Percentiles rank a stretch among this genome's conserved stretches.
phyloP scores from a whole-genome alignment of 495 filamentous ascomycete genomes.

The Neurospora tetrasperma region DNA sequence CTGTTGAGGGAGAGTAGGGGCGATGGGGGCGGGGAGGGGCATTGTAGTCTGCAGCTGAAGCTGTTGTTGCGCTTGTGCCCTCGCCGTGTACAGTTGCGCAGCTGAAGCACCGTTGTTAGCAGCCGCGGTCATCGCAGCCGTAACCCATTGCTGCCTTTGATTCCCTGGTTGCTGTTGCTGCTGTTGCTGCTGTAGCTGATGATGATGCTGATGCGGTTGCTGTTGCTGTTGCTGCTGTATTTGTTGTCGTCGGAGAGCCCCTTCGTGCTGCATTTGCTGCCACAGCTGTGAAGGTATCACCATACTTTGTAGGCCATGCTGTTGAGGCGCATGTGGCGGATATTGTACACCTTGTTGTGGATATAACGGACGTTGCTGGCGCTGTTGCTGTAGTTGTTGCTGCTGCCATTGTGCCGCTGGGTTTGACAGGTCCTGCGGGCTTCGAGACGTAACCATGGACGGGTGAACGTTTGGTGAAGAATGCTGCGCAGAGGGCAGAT shows the following conservation, averaged over 20 bases:
- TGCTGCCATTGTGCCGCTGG: constrained; percentile 5
- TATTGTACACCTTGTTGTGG: neutral
- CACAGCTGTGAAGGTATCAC: constrained; percentile 4
- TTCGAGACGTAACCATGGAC: neutral
- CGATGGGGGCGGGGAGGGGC: neutral
- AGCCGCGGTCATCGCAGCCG: neutral
- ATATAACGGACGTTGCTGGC: constrained; percentile 2
- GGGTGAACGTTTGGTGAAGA: neutral
- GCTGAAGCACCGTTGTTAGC: neutral
- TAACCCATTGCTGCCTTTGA: neutral
- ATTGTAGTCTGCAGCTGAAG: neutral
- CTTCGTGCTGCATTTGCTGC: neutral
- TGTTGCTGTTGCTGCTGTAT: neutral
- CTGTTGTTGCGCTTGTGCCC: neutral
- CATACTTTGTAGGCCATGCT: neutral
- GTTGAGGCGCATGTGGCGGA: neutral
- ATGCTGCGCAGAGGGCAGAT: neutral
- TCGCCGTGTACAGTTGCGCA: neutral
- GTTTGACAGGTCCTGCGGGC: neutral
- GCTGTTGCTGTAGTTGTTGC: constrained; percentile 16
- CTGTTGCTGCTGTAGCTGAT: no score
- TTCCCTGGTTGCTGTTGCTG: neutral
- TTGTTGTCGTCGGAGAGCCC: neutral
- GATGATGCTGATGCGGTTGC: neutral
- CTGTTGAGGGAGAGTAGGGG: neutral